phyloP scores from a whole-genome alignment of 441 rosid genomes.

The Mallotus japonicus region DNA sequence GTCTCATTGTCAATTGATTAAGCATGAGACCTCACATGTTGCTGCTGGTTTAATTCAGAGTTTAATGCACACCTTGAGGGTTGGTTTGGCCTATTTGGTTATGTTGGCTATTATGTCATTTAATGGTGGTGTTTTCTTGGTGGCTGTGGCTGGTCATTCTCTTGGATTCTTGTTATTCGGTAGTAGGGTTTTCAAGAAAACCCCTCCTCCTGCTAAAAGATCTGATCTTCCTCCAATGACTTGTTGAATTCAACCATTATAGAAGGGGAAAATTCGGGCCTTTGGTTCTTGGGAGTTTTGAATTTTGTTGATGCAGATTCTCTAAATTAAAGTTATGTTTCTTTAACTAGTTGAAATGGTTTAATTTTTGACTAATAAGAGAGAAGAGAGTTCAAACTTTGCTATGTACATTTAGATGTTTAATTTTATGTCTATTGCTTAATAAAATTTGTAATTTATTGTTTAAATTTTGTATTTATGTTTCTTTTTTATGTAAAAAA shows the following conservation, averaged over 20 bases:
- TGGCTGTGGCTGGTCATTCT: constrained; percentile 54
- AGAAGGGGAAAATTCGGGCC: no score
- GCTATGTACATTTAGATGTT: no score
- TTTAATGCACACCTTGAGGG: constrained; percentile 40
- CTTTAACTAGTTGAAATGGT: no score
- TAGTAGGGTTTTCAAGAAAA: constrained; percentile 39
- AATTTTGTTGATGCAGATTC: not conserved
- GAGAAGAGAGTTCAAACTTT: no score
- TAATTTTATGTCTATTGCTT: not conserved
- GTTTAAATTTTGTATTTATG: no score
- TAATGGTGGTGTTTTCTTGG: constrained; percentile 56
- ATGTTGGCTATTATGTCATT: constrained; percentile 78
- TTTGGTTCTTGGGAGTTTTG: not conserved
- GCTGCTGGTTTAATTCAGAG: constrained; percentile 45
- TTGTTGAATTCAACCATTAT: constrained; percentile 1
- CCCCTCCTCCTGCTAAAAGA: constrained; percentile 11
- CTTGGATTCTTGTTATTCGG: constrained; percentile 55
- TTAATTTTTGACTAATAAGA: no score
- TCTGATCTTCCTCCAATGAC: constrained; percentile 37
- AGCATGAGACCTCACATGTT: constrained; percentile 24
- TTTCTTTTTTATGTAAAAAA: no score
- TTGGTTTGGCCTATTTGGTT: constrained; percentile 43
- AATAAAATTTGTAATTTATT: not conserved
- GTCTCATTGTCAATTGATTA: constrained; percentile 29
- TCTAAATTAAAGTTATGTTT: not conserved